Conservation (phyloP, 2,329 filamentous ascomycete species). For the Hansfordia pulvinata region DNA sequence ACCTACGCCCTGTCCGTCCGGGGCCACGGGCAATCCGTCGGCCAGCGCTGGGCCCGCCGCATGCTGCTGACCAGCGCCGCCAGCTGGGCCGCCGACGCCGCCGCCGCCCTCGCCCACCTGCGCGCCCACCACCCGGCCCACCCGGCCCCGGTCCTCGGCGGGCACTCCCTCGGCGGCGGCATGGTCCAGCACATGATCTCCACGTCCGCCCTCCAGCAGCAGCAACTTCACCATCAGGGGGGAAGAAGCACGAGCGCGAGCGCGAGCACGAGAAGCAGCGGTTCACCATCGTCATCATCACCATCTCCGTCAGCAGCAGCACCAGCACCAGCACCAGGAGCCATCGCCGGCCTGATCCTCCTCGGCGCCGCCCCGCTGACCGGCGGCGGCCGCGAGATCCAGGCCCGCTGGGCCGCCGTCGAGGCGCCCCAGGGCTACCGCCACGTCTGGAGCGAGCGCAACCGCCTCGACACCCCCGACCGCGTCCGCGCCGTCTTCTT, state of each 20-base stretch:
- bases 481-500: slow-evolving; percentile 5
- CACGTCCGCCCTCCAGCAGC: not conserved
- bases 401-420: slow-evolving; percentile 2
- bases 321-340: not conserved
- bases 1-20: slow-evolving; percentile 5
- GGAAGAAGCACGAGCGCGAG: not conserved
- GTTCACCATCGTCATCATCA: not conserved
- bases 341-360: slow-evolving; percentile 4
- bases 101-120: slow-evolving; percentile 1
- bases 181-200: slow-evolving; percentile 3
- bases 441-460: slow-evolving; percentile 2
- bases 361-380: slow-evolving; percentile 4
- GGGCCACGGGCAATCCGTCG: slow-evolving; percentile 3
- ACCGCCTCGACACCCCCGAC: slow-evolving; percentile 1
- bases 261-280: not conserved
- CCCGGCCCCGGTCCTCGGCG: slow-evolving; percentile 3
- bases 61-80: slow-evolving; percentile 3
- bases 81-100: slow-evolving; percentile 2
- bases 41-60: slow-evolving; percentile 1
- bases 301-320: not conserved
- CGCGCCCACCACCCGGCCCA: not conserved
- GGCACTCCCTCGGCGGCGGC: slow-evolving; percentile 5
- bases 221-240: not conserved
- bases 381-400: slow-evolving; percentile 3
- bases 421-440: slow-evolving; percentile 1